Evolutionary conservation across 1,284 basidiomycete genomes (phyloP), one percentile per base, ranked within the genome.

Genomic region (Leccinum fuscescens): DNA sequence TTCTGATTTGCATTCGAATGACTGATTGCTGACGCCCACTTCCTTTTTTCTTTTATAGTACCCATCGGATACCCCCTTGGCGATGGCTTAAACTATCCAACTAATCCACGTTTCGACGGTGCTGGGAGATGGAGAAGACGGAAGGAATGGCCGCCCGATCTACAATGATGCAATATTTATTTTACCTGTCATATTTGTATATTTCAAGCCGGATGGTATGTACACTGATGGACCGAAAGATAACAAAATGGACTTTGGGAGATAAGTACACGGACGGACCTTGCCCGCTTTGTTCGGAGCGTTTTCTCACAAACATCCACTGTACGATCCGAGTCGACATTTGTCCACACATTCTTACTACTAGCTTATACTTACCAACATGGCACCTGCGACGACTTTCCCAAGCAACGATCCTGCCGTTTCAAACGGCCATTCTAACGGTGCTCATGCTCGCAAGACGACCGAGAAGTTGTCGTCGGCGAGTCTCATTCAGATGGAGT

Each of bases 401-500:
- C 53, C 49, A 14, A 54, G 48, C 57, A 58, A 54, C 15, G 33
- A 8, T 5, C 3, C 15, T 22, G 27, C 2, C 2, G 44, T 44
- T 11, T 54, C 60, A 54, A 66, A 63, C 44, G 67, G 63, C 55
- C 39, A 60, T 56, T 60, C 56, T 12, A 59, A 44, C 61, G 55
- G 54, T 27, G 39, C 50, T 14, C 62, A 49, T 27, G 39, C 50
- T 14, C 62, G 22, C 54, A 71, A 71, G 57, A 67, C 66, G 1
- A 17, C 57, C 8, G 66, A 64, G 6, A 67, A 63, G 61, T 52
- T 85, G 29, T 79, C 82, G 11, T 86, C 87, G 22, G 79, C 85
- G 54, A 83, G 91, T 58, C 83, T 94, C 54, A 92, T 98, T 64
- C 77, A 82, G 54, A 81, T 96, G 67, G 96, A 98, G 77, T 84